These are phyloP conservation scores for Poronia punctata DNA, from an alignment of 495 filamentous ascomycete species.

Conservation along the genomic window DNA sequence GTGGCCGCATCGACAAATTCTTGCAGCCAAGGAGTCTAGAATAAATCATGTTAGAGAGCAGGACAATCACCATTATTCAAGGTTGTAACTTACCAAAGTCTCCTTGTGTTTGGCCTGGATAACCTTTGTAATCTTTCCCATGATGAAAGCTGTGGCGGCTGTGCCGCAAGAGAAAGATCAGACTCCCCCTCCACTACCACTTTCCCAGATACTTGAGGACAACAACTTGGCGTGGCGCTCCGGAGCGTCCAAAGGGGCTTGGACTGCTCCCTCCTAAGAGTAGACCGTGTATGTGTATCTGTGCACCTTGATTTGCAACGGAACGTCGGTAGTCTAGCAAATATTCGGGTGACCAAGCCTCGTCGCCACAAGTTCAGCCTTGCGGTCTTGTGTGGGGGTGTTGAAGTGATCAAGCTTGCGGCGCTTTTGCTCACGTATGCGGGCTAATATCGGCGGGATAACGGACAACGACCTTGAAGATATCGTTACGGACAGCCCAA, in stretches of 20 bases:
- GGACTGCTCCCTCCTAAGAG: constrained; percentile 21
- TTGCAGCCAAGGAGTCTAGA: constrained; percentile 77
- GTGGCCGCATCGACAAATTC: constrained; percentile 65
- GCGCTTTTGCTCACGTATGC: constrained; percentile 11
- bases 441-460: not conserved
- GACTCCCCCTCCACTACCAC: constrained; percentile 44
- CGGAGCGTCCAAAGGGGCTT: constrained; percentile 25
- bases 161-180: constrained; percentile 41
- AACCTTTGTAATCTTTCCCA: constrained; percentile 97
- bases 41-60: constrained; percentile 25
- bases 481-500: not conserved
- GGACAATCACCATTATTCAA: constrained; percentile 7
- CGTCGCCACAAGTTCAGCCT: constrained; percentile 23
- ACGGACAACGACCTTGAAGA: not conserved
- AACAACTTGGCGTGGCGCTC: constrained; percentile 28
- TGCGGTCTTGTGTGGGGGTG: constrained; percentile 8
- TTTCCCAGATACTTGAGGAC: constrained; percentile 26
- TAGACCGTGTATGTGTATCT: constrained; percentile 6
- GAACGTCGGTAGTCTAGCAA: no score
- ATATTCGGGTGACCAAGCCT: constrained; percentile 15
- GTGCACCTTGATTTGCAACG: no score
- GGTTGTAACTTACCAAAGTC: constrained; percentile 68
- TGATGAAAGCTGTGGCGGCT: constrained; percentile 50
- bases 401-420: constrained; percentile 10
- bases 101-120: constrained; percentile 89